phyloP scores from a whole-genome alignment of 805 yeast genomes.

The Candida adriatica region DNA sequence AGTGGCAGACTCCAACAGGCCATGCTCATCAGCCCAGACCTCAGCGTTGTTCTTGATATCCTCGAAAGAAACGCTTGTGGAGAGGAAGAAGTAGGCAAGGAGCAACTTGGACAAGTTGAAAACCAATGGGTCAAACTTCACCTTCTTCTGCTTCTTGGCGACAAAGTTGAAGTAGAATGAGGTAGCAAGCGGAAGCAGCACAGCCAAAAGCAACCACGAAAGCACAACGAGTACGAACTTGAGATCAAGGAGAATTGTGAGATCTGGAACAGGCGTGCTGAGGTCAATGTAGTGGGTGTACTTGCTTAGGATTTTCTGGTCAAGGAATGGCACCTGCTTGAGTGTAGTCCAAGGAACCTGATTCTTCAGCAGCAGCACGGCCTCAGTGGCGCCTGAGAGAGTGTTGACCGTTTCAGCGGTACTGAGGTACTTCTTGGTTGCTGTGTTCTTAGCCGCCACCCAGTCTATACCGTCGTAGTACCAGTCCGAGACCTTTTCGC shows the following conservation, averaged over 20 bases:
- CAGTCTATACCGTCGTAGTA: slow-evolving; percentile 11
- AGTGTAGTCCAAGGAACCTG: slow-evolving; percentile 17
- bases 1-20: slow-evolving; percentile 15
- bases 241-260: slow-evolving; percentile 14
- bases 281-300: slow-evolving; percentile 12
- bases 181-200: slow-evolving; percentile 19
- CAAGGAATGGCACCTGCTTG: slow-evolving; percentile 14
- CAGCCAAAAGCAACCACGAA: slow-evolving; percentile 21
- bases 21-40: slow-evolving; percentile 24
- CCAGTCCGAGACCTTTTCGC: slow-evolving; percentile 17
- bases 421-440: slow-evolving; percentile 20
- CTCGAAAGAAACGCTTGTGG: slow-evolving; percentile 21
- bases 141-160: slow-evolving; percentile 25
- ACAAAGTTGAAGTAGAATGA: slow-evolving; percentile 26
- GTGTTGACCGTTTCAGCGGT: slow-evolving; percentile 23
- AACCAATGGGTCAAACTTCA: slow-evolving; percentile 46
- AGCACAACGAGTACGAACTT: slow-evolving; percentile 15
- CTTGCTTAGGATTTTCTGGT: slow-evolving; percentile 16
- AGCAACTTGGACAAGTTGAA: slow-evolving; percentile 43
- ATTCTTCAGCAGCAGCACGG: slow-evolving; percentile 9
- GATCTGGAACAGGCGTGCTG: slow-evolving; percentile 15
- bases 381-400: slow-evolving; percentile 16
- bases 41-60: slow-evolving; percentile 23
- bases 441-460: slow-evolving; percentile 8
- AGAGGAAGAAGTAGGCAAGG: slow-evolving; percentile 31